Conservation (phyloP, 805 yeast genomes). For the Starmerella sirachaensis region DNA sequence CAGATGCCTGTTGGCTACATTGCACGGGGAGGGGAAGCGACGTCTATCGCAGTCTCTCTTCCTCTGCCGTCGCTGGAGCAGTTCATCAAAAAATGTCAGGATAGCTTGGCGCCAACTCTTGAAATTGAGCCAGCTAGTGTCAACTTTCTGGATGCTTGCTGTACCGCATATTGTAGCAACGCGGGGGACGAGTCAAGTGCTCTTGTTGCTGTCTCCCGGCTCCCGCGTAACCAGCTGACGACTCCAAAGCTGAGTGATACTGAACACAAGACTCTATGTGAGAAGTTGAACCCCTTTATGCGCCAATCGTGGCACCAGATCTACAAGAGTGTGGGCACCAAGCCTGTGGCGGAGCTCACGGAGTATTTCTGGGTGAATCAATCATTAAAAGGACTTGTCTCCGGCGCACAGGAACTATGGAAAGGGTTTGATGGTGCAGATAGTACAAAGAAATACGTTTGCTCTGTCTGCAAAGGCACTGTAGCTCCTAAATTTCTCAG, state of each 20-base stretch:
- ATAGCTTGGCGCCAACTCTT: slow-evolving; percentile 41
- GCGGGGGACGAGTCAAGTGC: slow-evolving; percentile 45
- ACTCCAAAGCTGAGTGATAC: slow-evolving; percentile 66
- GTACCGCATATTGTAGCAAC: slow-evolving; percentile 42
- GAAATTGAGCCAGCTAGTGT: slow-evolving; percentile 51
- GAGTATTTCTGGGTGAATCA: slow-evolving; percentile 66
- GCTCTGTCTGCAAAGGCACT: slow-evolving; percentile 60
- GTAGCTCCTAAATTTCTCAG: slow-evolving; percentile 55
- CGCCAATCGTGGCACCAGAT: slow-evolving; percentile 77
- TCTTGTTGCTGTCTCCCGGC: slow-evolving; percentile 32
- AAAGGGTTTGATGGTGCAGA: slow-evolving; percentile 63
- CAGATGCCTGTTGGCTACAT: slow-evolving; percentile 69
- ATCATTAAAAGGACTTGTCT: slow-evolving; percentile 1
- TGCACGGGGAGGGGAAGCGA: slow-evolving; percentile 61
- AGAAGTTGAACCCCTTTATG: slow-evolving; percentile 47
- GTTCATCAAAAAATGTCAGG: slow-evolving; percentile 45
- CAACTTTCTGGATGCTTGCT: slow-evolving; percentile 67
- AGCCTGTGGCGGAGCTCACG: slow-evolving; percentile 64
- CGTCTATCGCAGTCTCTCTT: slow-evolving; percentile 55
- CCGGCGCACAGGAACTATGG: neutral
- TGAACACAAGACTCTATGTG: slow-evolving; percentile 61
- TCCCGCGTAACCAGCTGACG: slow-evolving; percentile 47
- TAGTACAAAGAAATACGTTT: slow-evolving; percentile 23
- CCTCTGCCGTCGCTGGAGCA: slow-evolving; percentile 34
- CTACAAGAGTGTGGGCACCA: slow-evolving; percentile 56